phyloP scores from a whole-genome alignment of 2,329 filamentous ascomycete species.

The Escovopsis weberi region DNA sequence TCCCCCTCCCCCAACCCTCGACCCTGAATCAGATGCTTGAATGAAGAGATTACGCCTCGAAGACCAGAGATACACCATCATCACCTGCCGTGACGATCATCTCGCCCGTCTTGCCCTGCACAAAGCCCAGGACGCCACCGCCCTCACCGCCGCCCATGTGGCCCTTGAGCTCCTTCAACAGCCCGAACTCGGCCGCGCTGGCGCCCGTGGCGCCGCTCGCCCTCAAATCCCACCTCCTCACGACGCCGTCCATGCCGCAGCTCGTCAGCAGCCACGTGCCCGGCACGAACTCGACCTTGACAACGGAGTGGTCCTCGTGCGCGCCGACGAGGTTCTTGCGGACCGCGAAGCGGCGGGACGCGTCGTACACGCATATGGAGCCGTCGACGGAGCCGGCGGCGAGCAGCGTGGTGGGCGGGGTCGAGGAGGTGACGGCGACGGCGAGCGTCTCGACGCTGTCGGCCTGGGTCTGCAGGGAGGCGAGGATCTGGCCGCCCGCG shows the following conservation, averaged over 20 bases:
- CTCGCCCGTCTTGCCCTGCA: slow-evolving; percentile 61
- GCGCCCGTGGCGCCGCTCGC: slow-evolving; percentile 23
- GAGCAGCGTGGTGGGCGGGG: slow-evolving; percentile 38
- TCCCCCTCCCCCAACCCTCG: no score
- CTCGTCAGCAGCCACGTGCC: slow-evolving; percentile 61
- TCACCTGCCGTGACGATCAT: slow-evolving; percentile 82
- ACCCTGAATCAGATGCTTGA: no score
- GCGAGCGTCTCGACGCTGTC: slow-evolving; percentile 64
- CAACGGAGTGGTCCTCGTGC: slow-evolving; percentile 78
- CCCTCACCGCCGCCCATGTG: slow-evolving; percentile 75
- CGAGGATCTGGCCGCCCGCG: slow-evolving; percentile 51
- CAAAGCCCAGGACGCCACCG: slow-evolving; percentile 81
- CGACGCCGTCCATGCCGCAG: slow-evolving; percentile 82
- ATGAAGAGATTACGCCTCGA: slow-evolving; percentile 33
- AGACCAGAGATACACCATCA: slow-evolving; percentile 57
- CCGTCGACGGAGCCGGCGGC: slow-evolving; percentile 58
- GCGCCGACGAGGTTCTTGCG: slow-evolving; percentile 67
- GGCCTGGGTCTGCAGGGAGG: slow-evolving; percentile 64
- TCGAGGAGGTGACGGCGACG: slow-evolving; percentile 30
- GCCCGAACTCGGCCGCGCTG: slow-evolving; percentile 39
- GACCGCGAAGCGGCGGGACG: slow-evolving; percentile 73
- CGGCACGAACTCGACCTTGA: slow-evolving; percentile 79
- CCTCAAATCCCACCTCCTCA: slow-evolving; percentile 74
- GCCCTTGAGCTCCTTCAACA: slow-evolving; percentile 80
- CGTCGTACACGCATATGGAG: slow-evolving; percentile 76